Evolutionary conservation across 139 green algal genomes (phyloP).

Genomic region (Haematococcus sp.): DNA sequence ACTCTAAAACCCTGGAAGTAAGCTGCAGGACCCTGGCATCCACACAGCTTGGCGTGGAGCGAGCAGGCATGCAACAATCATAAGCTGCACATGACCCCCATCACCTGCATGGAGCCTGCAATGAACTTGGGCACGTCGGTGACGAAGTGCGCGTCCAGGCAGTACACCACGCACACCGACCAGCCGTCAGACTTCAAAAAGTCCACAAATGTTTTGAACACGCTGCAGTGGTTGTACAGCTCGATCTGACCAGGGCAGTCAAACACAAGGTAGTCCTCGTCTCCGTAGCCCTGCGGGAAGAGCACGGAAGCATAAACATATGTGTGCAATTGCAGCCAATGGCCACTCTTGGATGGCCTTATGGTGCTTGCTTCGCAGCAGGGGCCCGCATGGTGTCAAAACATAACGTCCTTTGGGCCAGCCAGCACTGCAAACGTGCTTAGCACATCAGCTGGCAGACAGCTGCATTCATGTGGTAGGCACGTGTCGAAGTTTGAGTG

Average conservation of each 20-base stretch:
- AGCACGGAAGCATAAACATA: background rate
- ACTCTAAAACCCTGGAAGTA: no score
- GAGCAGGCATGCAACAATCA: no score
- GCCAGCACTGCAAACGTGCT: no score
- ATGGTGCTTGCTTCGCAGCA: background rate
- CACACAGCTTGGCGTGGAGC: no score
- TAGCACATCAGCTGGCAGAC: no score
- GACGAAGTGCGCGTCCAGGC: slow-evolving; percentile 90
- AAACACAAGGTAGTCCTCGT: slow-evolving; percentile 98
- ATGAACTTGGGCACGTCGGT: slow-evolving; percentile 86
- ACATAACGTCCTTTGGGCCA: no score
- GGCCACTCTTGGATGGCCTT: background rate
- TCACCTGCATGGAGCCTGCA: slow-evolving; percentile 63
- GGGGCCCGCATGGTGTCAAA: no score
- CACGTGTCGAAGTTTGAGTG: no score
- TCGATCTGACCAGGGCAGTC: slow-evolving; percentile 98
- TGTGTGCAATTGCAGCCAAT: background rate
- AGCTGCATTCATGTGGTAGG: no score
- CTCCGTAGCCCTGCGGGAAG: slow-evolving; percentile 67
- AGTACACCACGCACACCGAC: slow-evolving; percentile 88
- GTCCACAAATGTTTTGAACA: slow-evolving; percentile 87
- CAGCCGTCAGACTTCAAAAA: slow-evolving; percentile 73
- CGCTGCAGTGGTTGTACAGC: slow-evolving; percentile 92
- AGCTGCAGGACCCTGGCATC: no score
- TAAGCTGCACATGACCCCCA: background rate